Evolutionary conservation across 371 early-diverging fungal species (phyloP), one percentile per base, ranked within the genome.

Genomic region (Pancytospora philotis): DNA sequence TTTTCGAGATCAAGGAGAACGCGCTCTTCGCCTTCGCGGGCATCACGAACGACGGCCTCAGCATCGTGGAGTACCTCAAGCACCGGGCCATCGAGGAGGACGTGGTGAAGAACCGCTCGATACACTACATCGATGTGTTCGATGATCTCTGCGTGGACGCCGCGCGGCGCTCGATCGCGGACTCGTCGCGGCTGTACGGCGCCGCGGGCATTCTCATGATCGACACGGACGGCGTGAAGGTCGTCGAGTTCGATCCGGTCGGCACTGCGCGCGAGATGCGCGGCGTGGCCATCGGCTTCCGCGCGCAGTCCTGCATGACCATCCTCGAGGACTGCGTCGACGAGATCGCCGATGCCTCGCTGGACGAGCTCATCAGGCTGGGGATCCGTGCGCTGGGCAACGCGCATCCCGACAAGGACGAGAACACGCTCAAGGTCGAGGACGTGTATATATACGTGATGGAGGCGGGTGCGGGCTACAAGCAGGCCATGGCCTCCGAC

Each of bases 21-120:
- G 50, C 77, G 2, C 62, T 78, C 19, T 81, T 79, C 58, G 56
- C 74, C 10, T 81, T 79, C 64, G 63, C 79, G 36, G 81, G 81
- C 28, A 75, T 81, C 19, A 81, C 81, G 39, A 81, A 81, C 55
- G 81, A 81, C 59, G 81, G 81, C 35, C 34, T 69, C 13, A 55
- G 66, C 52, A 75, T 79, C 61, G 73, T 75, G 30, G 58, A 73
- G n/a, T 75, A 73, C 60, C 37, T 81, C 27, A 72, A 70, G 22
- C 34, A 76, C 27, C 64, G 73, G 41, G 61, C 50, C 35, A 68
- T 78, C 27, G 1, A 30, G 22, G 77, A 81, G 31, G 56, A 75
- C 13, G 63, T 75, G 16, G 61, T 45, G 22, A 78, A 72, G 53
- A 69, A 67, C 8, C 60, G 72, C 27, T 31, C 51, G 3, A 58